Conservation (phyloP, 768 basidiomycete species). For the Russula ochroleuca region DNA sequence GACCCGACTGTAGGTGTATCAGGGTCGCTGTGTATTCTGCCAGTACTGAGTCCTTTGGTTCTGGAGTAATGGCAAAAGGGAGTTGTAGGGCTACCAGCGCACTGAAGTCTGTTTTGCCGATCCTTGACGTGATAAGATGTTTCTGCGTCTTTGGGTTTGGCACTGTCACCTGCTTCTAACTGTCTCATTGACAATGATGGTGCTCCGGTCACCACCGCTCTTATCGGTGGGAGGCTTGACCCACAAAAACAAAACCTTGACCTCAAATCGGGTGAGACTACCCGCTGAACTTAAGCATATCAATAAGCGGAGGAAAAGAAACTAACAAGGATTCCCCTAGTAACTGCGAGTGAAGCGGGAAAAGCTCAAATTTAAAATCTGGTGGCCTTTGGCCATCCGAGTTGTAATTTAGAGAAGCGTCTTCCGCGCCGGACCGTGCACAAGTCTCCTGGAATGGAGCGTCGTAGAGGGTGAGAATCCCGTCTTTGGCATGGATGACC, state of each 20-base stretch:
- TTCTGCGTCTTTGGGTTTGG: slow-evolving; percentile 33
- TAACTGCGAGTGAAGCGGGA: slow-evolving; percentile 85
- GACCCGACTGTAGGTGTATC: too few species aligned
- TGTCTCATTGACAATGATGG: not conserved
- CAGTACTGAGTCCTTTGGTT: too few species aligned
- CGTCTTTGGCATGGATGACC: slow-evolving; percentile 54
- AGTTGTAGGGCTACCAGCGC: too few species aligned
- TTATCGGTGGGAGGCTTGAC: not conserved
- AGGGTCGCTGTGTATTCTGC: too few species aligned
- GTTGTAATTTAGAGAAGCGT: slow-evolving; percentile 53
- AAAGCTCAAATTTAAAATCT: slow-evolving; percentile 32
- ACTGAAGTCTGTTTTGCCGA: slow-evolving; percentile 1
- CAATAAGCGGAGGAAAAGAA: slow-evolving; percentile 90
- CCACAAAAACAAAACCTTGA: slow-evolving; percentile 34
- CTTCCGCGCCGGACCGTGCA: slow-evolving; percentile 66
- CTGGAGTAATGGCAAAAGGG: too few species aligned
- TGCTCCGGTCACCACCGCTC: not conserved
- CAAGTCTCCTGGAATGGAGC: slow-evolving; percentile 77
- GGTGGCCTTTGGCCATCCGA: slow-evolving; percentile 27
- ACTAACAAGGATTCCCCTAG: slow-evolving; percentile 87
- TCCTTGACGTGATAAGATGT: slow-evolving; percentile 48
- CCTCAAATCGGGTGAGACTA: slow-evolving; percentile 82
- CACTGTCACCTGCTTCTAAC: not conserved
- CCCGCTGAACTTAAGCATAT: slow-evolving; percentile 87
- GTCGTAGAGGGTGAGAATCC: slow-evolving; percentile 77